Conservation (phyloP, 306 rosid genomes). For the Oxytropis ochrocephala region DNA sequence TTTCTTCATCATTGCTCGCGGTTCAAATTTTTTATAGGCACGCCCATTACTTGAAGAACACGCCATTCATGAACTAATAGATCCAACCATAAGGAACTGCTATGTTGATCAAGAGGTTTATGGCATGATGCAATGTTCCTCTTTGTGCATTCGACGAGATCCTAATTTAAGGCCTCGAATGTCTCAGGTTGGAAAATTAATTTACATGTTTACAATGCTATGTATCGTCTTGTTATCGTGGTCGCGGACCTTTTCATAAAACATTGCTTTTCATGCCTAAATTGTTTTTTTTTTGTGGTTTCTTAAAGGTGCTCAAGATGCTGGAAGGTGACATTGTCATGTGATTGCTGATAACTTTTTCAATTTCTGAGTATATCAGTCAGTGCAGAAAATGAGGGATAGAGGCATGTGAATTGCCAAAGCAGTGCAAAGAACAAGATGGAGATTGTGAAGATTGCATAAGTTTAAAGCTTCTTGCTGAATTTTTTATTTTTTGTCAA, state of each 20-base stretch:
- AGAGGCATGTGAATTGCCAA: neutral
- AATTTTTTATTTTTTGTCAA: neutral
- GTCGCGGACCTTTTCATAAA: too few relatives aligned
- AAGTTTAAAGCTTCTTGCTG: neutral
- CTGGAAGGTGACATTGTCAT: slow-evolving; percentile 68
- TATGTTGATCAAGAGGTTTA: slow-evolving; percentile 52
- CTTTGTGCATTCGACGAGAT: slow-evolving; percentile 64
- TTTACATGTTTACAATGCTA: neutral
- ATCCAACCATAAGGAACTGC: slow-evolving; percentile 55
- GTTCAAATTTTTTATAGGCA: slow-evolving; percentile 49
- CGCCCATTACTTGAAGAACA: slow-evolving; percentile 65
- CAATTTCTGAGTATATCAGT: neutral
- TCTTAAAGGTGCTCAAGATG: slow-evolving; percentile 72
- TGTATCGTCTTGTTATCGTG: neutral
- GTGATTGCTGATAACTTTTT: slow-evolving; percentile 26
- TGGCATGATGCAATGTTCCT: slow-evolving; percentile 74
- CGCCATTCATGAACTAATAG: slow-evolving; percentile 50
- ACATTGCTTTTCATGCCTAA: too few relatives aligned
- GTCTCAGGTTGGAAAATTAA: slow-evolving; percentile 65
- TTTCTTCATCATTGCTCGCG: neutral
- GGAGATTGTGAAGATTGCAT: neutral
- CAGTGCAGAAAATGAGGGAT: neutral
- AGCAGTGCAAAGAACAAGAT: neutral
- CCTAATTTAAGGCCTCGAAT: slow-evolving; percentile 78
- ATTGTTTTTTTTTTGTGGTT: neutral